Evolutionary conservation across 345 rosid species (phyloP).

Genomic region (Euclidium syriacum): DNA sequence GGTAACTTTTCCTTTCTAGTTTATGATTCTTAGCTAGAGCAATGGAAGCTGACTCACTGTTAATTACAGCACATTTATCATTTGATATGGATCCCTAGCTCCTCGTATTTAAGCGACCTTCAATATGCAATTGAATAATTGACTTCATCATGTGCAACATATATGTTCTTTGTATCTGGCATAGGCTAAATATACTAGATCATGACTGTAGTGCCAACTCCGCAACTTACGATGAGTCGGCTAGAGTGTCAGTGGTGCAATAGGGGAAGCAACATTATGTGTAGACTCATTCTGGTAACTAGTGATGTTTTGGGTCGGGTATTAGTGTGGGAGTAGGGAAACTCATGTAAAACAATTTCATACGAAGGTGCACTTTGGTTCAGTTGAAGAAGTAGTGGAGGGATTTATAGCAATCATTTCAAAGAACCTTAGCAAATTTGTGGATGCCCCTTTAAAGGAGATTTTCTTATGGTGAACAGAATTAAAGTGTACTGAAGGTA

Average conservation of each 20-base stretch:
- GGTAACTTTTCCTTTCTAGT: conserved; percentile 40
- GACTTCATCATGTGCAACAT: background rate
- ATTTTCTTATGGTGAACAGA: background rate
- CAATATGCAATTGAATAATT: background rate
- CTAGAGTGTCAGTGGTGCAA: background rate
- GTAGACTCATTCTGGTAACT: background rate
- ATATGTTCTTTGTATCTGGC: conserved; percentile 2
- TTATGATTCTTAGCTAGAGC: background rate
- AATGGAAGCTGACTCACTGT: conserved; percentile 14
- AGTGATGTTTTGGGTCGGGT: background rate
- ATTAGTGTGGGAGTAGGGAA: background rate
- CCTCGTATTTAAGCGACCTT: conserved; percentile 4
- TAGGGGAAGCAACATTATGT: conserved; percentile 1
- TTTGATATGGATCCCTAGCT: background rate
- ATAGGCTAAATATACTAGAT: conserved; percentile 6
- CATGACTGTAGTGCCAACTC: background rate
- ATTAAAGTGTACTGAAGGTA: background rate
- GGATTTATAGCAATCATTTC: background rate
- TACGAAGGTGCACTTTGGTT: background rate
- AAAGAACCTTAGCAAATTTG: background rate
- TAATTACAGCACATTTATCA: background rate
- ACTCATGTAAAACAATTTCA: background rate
- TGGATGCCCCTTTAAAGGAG: background rate
- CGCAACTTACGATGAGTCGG: background rate
- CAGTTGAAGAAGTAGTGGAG: background rate